A percentile compares a stretch with the other conserved stretches of the same genome.
Conservation (phyloP, 208 protist genomes). For the Acanthamoeba healyi region DNA sequence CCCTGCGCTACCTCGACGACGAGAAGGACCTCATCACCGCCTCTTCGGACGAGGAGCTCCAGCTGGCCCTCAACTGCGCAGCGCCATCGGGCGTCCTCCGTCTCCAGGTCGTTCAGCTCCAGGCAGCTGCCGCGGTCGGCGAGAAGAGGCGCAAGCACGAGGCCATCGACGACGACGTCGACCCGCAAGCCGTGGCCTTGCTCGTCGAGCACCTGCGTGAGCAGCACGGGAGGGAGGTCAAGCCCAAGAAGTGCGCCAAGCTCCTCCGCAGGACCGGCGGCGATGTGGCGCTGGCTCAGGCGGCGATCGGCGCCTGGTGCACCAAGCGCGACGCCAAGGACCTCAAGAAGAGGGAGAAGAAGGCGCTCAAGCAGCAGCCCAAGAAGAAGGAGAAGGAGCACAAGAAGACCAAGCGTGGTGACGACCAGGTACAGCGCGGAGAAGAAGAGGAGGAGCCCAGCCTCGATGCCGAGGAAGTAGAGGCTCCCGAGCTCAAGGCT, state of each 20-base stretch:
- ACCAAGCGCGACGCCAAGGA: not conserved
- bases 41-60: constrained; percentile 62
- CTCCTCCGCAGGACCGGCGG: not conserved
- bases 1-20: constrained; percentile 31
- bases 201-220: not conserved
- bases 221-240: not conserved
- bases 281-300: not conserved
- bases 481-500: not conserved
- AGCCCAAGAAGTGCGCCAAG: constrained; percentile 54
- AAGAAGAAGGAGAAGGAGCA: not conserved
- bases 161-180: not conserved
- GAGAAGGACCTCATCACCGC: constrained; percentile 62
- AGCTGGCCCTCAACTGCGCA: not conserved
- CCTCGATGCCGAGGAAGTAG: not conserved
- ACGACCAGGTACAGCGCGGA: not conserved
- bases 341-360: constrained; percentile 24
- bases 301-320: not conserved
- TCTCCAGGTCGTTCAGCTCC: not conserved
- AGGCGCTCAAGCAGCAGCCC: not conserved
- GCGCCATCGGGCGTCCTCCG: not conserved
- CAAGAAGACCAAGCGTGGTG: not conserved
- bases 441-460: not conserved
- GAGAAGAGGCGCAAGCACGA: not conserved
- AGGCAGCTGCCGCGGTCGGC: not conserved
- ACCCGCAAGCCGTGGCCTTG: constrained; percentile 5